Conservation (phyloP, 1,284 basidiomycete species). For the Ceratobasidium sp. region DNA sequence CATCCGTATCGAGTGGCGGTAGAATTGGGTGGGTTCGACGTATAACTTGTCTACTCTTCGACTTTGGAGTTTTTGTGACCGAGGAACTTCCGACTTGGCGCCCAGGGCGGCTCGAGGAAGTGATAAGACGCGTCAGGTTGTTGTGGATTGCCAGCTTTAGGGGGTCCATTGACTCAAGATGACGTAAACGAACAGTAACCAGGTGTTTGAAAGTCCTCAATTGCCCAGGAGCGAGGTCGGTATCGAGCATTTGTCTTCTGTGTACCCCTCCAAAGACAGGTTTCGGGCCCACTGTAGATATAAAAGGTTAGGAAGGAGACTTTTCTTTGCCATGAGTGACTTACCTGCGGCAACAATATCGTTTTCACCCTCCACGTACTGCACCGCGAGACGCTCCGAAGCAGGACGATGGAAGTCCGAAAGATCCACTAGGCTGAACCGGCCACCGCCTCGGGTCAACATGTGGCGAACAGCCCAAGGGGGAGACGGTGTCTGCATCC, state of each 20-base stretch:
- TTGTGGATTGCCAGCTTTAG: constrained; percentile 9
- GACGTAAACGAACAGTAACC: background rate
- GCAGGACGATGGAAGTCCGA: background rate
- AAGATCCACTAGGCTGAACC: background rate
- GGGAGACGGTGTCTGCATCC: background rate
- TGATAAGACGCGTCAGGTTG: background rate
- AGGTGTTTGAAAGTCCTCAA: background rate
- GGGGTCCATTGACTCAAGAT: background rate
- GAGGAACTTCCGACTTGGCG: background rate
- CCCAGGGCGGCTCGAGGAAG: background rate
- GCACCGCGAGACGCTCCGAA: background rate
- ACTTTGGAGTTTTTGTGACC: background rate
- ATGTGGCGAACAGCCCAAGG: background rate
- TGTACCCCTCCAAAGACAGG: no score
- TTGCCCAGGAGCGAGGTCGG: background rate
- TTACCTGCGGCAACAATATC: background rate
- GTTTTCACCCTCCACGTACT: background rate
- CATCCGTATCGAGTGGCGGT: background rate
- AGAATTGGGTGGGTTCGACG: background rate
- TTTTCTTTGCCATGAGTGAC: background rate
- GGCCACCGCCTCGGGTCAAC: background rate
- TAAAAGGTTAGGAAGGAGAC: background rate
- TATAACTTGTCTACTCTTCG: background rate
- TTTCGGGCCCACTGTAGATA: background rate
- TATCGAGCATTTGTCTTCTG: background rate